Evolutionary conservation across 257 asterid genomes (phyloP), one percentile per base, ranked within the genome.

Genomic region (Nicotiana tabacum): DNA sequence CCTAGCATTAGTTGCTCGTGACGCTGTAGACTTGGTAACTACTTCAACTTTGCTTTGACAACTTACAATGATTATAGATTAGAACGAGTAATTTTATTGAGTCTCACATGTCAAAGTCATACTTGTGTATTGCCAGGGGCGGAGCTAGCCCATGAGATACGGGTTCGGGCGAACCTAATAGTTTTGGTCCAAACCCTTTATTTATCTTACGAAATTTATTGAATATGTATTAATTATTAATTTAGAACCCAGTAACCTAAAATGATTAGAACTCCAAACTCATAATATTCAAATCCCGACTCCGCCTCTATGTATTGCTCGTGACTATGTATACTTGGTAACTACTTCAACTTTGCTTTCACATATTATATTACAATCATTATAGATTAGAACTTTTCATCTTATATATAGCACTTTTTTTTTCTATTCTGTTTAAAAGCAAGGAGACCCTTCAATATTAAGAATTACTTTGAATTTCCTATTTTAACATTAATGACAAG

Each of bases 1-100:
- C 78, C 72, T 92, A 6, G 93, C 97, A 10, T 77, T 91, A 62
- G 92, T 93, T 69, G 95, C 97, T 84, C 93, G 95, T 29, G 95
- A 91, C 81, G 85, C 93, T 3, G 93, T 92, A 4, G 95, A 90
- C 86, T 80, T 91, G 90, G 97, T 92, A 82, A 78, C 4, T 15
- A 33, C 15, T 4, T 7, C 84, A 15, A 4, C 12, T 13, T 68
- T 18, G 21, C 37, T 12, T 15, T 24, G 0, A 18, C 27, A 21
- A 9, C 2, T 30, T 29, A 55, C 7, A 37, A 37, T 6, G 9
- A 7, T 39, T 39, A 1, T 39, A 6, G 46, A 39, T 39, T 39
- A 39, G 10, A 39, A 39, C 46, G 2, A 39, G 46, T 39, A 39
- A 6, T 6, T 39, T 39, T 39, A 39, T 39, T 6, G 46, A 5